These are phyloP conservation scores for Sextonia rubra DNA, from an alignment of 164 flowering plant species.

Conservation along the genomic window DNA sequence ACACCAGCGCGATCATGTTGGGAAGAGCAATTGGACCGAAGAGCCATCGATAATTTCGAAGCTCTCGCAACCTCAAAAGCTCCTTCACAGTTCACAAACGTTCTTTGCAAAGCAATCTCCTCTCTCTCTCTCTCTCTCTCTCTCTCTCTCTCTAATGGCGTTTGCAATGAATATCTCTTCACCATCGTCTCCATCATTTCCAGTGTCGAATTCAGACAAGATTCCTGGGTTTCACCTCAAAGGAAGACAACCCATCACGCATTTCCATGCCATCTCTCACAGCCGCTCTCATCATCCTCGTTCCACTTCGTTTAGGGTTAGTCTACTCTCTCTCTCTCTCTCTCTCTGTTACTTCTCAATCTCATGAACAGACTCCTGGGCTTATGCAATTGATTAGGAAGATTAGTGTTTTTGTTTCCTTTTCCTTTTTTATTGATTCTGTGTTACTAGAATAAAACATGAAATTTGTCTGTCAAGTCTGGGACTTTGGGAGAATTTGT, in stretches of 20 bases:
- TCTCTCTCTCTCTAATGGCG: slow-evolving; percentile 11
- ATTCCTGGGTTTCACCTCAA: slow-evolving; percentile 15
- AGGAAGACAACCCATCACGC: slow-evolving; percentile 10
- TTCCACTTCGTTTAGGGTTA: slow-evolving; percentile 28
- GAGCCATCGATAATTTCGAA: too few species aligned
- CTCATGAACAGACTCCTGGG: background rate
- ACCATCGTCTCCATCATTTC: background rate
- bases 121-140: background rate
- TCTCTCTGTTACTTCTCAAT: background rate
- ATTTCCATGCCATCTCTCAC: slow-evolving; percentile 14
- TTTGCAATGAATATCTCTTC: slow-evolving; percentile 7
- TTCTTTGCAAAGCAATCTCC: too few species aligned
- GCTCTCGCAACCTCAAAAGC: too few species aligned
- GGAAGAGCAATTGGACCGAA: too few species aligned
- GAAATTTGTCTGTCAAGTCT: background rate
- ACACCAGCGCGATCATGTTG: too few species aligned
- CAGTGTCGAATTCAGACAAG: slow-evolving; percentile 13
- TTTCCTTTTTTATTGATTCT: background rate
- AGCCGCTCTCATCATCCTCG: slow-evolving; percentile 25
- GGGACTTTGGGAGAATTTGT: too few species aligned
- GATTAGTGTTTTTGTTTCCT: background rate
- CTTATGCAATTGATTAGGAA: background rate
- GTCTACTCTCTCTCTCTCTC: slow-evolving; percentile 7
- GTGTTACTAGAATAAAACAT: background rate
- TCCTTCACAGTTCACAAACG: too few species aligned